phyloP scores from a whole-genome alignment of 2,329 filamentous ascomycete genomes.

The Aureobasidium sp. region DNA sequence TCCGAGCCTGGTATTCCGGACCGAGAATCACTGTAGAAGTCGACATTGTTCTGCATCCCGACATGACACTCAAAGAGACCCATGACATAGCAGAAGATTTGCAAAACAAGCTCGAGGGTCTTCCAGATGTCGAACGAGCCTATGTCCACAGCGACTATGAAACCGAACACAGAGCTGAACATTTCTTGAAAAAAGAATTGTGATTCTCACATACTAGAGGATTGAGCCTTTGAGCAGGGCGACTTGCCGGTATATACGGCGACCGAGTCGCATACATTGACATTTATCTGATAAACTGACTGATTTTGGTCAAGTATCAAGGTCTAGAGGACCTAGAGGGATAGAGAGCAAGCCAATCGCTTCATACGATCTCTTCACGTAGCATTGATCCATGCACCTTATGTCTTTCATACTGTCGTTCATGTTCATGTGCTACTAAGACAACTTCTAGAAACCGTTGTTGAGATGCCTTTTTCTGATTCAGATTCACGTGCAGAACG shows the following conservation, averaged over 20 bases:
- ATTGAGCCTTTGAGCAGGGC: too few relatives aligned
- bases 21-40: slow-evolving; percentile 88
- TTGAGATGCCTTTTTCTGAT: not conserved
- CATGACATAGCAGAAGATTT: slow-evolving; percentile 92
- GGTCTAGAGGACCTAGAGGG: too few relatives aligned
- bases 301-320: too few relatives aligned
- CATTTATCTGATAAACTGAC: too few relatives aligned
- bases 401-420: not conserved
- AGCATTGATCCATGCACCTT: not conserved
- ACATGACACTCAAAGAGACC: slow-evolving; percentile 64
- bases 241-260: too few relatives aligned
- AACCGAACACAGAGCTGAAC: slow-evolving; percentile 90
- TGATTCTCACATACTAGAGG: slow-evolving; percentile 30
- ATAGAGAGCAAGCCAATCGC: too few relatives aligned
- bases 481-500: not conserved
- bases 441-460: slow-evolving; percentile 6
- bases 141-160: slow-evolving; percentile 98
- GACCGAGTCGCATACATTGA: too few relatives aligned
- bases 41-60: slow-evolving; percentile 85
- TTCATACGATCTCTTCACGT: not conserved
- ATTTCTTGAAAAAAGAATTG: slow-evolving; percentile 60
- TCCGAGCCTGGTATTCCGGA: slow-evolving; percentile 86
- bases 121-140: slow-evolving; percentile 86
- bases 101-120: slow-evolving; percentile 85
- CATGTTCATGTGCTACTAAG: not conserved